Conservation (phyloP, 2,329 filamentous ascomycete species). For the Bretziella fagacearum region DNA sequence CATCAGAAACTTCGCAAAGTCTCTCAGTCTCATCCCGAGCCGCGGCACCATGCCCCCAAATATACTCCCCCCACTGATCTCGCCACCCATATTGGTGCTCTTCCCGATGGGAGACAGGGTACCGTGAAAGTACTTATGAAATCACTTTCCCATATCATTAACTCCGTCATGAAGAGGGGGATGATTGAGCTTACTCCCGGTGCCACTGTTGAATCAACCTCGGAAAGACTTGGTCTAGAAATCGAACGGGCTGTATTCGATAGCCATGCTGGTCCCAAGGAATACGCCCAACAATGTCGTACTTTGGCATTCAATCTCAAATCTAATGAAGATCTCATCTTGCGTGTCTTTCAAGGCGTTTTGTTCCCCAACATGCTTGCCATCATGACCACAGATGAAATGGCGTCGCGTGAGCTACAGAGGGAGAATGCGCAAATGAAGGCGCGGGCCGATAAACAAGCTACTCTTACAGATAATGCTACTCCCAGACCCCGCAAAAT, state of each 20-base stretch:
- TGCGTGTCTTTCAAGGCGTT: conserved; percentile 54
- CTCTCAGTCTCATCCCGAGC: conserved; percentile 30
- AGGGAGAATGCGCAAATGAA: conserved; percentile 59
- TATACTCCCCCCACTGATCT: conserved; percentile 37
- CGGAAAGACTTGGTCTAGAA: conserved; percentile 55
- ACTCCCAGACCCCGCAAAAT: conserved; percentile 74
- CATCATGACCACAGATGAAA: conserved; percentile 77
- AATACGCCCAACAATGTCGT: conserved; percentile 49
- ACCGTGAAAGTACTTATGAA: conserved; percentile 56
- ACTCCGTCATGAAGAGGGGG: conserved; percentile 47
- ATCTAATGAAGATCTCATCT: conserved; percentile 63
- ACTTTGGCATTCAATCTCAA: conserved; percentile 76
- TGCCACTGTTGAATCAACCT: conserved; percentile 44
- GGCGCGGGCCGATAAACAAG: conserved; percentile 63
- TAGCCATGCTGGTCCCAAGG: conserved; percentile 33
- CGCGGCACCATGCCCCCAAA: conserved; percentile 19
- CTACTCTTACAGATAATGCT: conserved; percentile 63
- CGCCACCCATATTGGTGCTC: conserved; percentile 32
- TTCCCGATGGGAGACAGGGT: conserved; percentile 47
- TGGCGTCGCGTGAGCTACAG: conserved; percentile 82
- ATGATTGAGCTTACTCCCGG: conserved; percentile 46
- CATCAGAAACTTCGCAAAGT: conserved; percentile 37
- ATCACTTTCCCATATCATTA: conserved; percentile 48
- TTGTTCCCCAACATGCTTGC: conserved; percentile 62
- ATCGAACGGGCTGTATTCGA: conserved; percentile 58